Conservation (phyloP, 257 asterid species). For the Paraleonurus japonicus region DNA sequence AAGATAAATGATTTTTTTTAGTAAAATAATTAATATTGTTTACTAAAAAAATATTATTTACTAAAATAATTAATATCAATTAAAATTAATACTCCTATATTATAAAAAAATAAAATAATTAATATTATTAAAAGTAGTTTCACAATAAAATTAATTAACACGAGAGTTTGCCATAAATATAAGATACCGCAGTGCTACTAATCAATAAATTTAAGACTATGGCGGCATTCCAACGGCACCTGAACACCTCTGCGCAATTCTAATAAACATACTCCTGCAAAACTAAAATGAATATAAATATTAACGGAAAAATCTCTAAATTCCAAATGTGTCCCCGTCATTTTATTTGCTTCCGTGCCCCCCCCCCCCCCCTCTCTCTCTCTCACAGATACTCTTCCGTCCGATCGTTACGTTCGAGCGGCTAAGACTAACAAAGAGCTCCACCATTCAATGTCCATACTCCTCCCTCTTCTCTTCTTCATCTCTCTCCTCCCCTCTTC, state of each 20-base stretch:
- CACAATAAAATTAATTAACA: too few species aligned
- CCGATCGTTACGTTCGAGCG: constrained; percentile 21
- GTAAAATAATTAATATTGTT: too few species aligned
- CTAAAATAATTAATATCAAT: too few species aligned
- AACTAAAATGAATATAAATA: not conserved
- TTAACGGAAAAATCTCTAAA: not conserved
- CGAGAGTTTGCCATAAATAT: too few species aligned
- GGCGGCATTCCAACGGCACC: constrained; percentile 21
- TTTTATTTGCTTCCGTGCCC: constrained; percentile 29
- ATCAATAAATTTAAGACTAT: constrained; percentile 1
- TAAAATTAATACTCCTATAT: too few species aligned
- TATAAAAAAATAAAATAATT: too few species aligned
- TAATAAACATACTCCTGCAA: too few species aligned
- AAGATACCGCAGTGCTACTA: not conserved
- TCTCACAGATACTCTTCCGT: not conserved
- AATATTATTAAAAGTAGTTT: too few species aligned
- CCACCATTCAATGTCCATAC: constrained; percentile 33
- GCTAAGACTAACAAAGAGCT: constrained; percentile 8
- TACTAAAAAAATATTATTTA: too few species aligned
- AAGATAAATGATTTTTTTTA: too few species aligned
- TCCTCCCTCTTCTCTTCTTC: constrained; percentile 25
- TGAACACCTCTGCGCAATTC: not conserved
- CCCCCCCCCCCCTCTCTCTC: constrained; percentile 20
- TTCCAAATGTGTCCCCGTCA: constrained; percentile 26
- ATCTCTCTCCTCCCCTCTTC: constrained; percentile 19